Evolutionary conservation across 805 yeast genomes (phyloP), one percentile per base, ranked within the genome.

Genomic region (Suhomyces sp.): DNA sequence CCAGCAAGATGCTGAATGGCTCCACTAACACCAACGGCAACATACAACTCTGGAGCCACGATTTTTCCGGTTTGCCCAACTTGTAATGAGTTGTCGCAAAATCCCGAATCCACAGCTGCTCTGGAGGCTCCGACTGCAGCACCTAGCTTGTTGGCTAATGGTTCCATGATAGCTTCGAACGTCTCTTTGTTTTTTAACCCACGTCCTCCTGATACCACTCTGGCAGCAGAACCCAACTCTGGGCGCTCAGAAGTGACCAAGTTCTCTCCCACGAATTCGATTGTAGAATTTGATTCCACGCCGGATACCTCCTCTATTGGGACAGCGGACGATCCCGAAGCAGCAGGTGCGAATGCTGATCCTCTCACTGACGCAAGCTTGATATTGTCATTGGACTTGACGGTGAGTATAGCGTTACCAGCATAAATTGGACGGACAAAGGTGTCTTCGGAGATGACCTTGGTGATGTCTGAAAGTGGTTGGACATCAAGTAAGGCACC

Each of bases 1-100:
- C 99, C 99, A 1, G 99, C 99, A 64, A 94, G 77, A 73, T 93
- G 99, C 75, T 93, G 99, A 65, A 93, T 93, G 31, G 99, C 99
- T 57, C 99, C 99, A 19, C 96, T 88, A 53, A 94, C 83, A 58
- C 99, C 99, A 42, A 92, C 85, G 2, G 97, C 98, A 46, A 94
- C 72, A 69, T 94, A 94, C 57, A 92, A 79, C 42, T 92, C 97
- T 41, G 99, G 99, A 6, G 98, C 98, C 33, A 94, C 96, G 51
- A 92, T 92, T 71, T 94, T 94, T 62, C 99, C 99, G 8, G 99
- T 93, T 74, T 93, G 99, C 51, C 99, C 99, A 56, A 93, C 92
- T 73, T 93, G 99, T 62, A 93, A 80, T 7, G 98, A 91, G 74
- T 93, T 94, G 67, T 94, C 98, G 66, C 96, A 91, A 69, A 83